Base-by-base conservation (phyloP, 257 asterid species). In the Plantago ovata region DNA sequence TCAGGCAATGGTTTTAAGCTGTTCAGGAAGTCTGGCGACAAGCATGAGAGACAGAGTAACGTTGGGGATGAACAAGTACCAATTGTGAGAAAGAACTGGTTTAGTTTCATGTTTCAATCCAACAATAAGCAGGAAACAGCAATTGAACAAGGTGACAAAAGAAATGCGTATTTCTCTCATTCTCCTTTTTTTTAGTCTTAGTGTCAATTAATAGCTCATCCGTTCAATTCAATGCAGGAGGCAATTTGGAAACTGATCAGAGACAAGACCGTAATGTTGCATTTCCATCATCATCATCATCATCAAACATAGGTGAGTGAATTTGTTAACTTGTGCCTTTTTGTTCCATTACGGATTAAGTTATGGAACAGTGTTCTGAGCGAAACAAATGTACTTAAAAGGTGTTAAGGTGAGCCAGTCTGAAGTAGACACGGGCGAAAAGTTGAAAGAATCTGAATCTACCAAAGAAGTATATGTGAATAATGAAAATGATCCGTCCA, bases 1-100 rank as follows among this genome's bases (percentile, higher is more conserved):
- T 61, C 86, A 90, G 98, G 81, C 58, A 65, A 64, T 39, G 91
- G 93, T 28, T 83, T 81, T 71, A 80, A 70, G 69, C 60, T 79
- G 63, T 77, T 79, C 72, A 33, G 42, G 12, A 33, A 23, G 58
- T 79, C 64, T 61, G 80, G 84, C 21, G 76, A 58, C 14, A 79
- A 70, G 74, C 70, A 65, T 32, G 67, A 56, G 42, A 72, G 61
- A 64, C 74, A 70, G 42, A 64, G 53, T 43, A 52, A 13, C 16
- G 56, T 57, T 39, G 48, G 39, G 53, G 75, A 66, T n/a, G 77
- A 73, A 62, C 84, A 64, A 62, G 74, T 61, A 53, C 60, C 79
- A 32, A 46, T 33, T 21, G 56, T 36, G 22, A 78, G 70, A 57
- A 79, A 64, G 83, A 77, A 68, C 74, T 80, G 87, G 95, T 78